Conservation (phyloP, 768 basidiomycete genomes). For the Amanita inopinata region DNA sequence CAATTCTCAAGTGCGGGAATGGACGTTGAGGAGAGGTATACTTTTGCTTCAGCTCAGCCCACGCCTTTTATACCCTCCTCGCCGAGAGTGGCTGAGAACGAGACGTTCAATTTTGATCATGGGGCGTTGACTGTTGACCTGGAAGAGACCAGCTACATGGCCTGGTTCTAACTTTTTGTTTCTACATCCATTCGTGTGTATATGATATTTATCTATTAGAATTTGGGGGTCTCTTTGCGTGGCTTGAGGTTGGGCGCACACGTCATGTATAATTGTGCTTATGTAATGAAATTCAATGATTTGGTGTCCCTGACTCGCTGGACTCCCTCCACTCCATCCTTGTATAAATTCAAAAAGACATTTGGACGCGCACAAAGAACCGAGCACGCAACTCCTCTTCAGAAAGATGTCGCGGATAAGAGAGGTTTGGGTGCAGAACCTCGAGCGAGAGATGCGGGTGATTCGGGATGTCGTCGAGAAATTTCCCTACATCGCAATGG, state of each 20-base stretch:
- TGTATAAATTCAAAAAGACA: background rate
- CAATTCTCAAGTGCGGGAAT: conserved; percentile 32
- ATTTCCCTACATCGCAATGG: conserved; percentile 95
- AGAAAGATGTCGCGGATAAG: conserved; percentile 67
- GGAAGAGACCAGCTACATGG: conserved; percentile 59
- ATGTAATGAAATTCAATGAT: background rate
- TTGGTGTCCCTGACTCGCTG: too few species aligned
- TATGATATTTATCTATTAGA: conserved; percentile 1
- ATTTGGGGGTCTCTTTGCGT: background rate
- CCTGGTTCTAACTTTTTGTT: conserved; percentile 41
- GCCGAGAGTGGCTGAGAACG: conserved; percentile 43
- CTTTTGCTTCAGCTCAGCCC: conserved; percentile 23
- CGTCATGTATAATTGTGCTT: conserved; percentile 2
- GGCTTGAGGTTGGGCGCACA: background rate
- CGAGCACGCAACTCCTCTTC: background rate
- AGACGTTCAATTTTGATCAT: conserved; percentile 52
- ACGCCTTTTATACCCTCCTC: conserved; percentile 37
- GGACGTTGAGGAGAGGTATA: conserved; percentile 31
- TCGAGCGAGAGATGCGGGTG: conserved; percentile 85
- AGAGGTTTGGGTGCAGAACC: conserved; percentile 92
- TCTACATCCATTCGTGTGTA: background rate
- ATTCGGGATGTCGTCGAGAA: conserved; percentile 82
- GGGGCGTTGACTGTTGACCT: conserved; percentile 46
- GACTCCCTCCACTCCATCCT: background rate
- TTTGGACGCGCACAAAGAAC: background rate